These are phyloP conservation scores for Hordeum marinum DNA, from an alignment of 176 grass and related monocot genomes.

Conservation along the genomic window DNA sequence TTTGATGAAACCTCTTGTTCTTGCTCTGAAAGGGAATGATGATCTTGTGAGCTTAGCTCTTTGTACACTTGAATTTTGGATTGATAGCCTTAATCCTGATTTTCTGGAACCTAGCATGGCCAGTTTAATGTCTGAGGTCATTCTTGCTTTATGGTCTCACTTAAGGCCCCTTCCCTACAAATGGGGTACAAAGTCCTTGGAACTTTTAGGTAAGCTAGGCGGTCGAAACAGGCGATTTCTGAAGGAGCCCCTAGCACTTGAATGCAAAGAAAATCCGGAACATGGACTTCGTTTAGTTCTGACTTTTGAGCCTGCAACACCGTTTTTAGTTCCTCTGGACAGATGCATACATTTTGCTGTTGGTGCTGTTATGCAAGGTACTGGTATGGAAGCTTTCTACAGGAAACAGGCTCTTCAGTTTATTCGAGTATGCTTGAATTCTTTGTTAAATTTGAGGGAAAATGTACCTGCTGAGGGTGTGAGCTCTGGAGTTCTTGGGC, in stretches of 20 bases:
- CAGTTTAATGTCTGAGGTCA: conserved; percentile 96
- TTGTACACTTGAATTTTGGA: conserved; percentile 97
- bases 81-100: conserved; percentile 98
- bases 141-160: conserved; percentile 97
- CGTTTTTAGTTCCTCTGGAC: conserved; percentile 95
- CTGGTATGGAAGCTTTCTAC: conserved; percentile 85
- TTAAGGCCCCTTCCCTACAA: conserved; percentile 83
- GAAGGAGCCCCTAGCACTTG: conserved; percentile 77
- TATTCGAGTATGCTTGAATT: conserved; percentile 74
- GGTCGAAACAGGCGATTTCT: conserved; percentile 94
- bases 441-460: conserved; percentile 83
- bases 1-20: conserved; percentile 95
- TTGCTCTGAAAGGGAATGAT: conserved; percentile 91
- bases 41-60: conserved; percentile 94
- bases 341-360: conserved; percentile 89
- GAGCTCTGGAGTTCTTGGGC: conserved; percentile 63
- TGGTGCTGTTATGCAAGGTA: conserved; percentile 82
- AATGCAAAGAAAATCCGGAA: conserved; percentile 98
- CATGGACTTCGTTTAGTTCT: conserved; percentile 95
- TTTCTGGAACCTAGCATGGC: conserved; percentile 99
- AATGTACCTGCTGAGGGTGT: conserved; percentile 80
- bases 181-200: conserved; percentile 90
- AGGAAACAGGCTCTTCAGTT: conserved; percentile 92
- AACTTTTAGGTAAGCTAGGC: conserved; percentile 92
- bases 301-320: conserved; percentile 96